A percentile compares a stretch with the other conserved stretches of the same genome.
Conservation (phyloP, 495 filamentous ascomycete genomes). For the Oleoguttula mirabilis region DNA sequence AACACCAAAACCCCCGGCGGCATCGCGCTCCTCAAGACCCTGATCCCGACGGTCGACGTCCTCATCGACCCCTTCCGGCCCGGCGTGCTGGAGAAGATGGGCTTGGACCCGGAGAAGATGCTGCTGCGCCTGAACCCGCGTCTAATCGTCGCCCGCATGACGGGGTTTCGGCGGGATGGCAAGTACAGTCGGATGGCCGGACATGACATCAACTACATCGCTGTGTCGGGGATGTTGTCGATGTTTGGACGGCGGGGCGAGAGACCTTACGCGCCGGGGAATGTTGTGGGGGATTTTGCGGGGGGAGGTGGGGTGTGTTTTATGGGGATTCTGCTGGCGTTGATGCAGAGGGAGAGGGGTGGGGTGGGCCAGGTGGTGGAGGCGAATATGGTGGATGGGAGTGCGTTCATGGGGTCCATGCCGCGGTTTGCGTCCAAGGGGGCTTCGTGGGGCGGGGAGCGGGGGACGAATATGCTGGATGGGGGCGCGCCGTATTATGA, state of each 20-base stretch:
- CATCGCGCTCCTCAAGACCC: conserved; percentile 48
- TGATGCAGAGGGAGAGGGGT: conserved; percentile 41
- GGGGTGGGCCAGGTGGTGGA: conserved; percentile 81
- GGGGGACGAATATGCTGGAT: conserved; percentile 72
- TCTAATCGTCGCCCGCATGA: conserved; percentile 72
- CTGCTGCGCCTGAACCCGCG: conserved; percentile 56
- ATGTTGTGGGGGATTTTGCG: conserved; percentile 82
- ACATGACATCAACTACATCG: conserved; percentile 97
- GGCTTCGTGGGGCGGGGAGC: conserved; percentile 43
- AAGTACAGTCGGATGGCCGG: conserved; percentile 80
- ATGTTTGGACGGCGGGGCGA: conserved; percentile 58
- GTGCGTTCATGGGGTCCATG: conserved; percentile 63
- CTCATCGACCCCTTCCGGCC: conserved; percentile 90
- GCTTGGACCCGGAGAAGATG: conserved; percentile 54
- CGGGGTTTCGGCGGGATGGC: conserved; percentile 78
- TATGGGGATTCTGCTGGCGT: conserved; percentile 49
- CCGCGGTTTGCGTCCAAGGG: conserved; percentile 50
- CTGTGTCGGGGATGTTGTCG: conserved; percentile 66
- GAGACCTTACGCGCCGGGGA: conserved; percentile 65
- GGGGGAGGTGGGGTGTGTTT: conserved; percentile 77
- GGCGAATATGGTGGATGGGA: conserved; percentile 92
- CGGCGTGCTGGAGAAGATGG: conserved; percentile 73
- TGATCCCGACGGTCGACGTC: conserved; percentile 56
- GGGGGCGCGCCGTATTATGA: conserved; percentile 79
- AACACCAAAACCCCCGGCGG: conserved; percentile 60